Conservation (phyloP, 2,329 filamentous ascomycete genomes). For the Penicillium brasilianum region DNA sequence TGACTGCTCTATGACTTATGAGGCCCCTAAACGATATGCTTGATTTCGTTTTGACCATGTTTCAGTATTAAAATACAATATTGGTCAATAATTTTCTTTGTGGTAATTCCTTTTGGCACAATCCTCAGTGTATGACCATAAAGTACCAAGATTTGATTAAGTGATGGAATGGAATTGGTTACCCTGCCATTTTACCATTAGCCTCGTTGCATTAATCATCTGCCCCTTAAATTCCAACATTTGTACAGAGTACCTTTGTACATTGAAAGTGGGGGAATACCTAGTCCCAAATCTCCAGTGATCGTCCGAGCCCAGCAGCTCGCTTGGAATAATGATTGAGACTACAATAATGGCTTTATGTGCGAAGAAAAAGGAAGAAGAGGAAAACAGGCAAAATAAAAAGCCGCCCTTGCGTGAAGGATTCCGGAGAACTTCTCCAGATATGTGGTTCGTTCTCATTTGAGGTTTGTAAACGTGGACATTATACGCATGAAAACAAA, state of each 20-base stretch:
- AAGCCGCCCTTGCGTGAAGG: constrained; percentile 13
- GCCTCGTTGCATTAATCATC: background rate
- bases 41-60: background rate
- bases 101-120: background rate
- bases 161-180: too few species aligned
- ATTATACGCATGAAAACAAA: constrained; percentile 13
- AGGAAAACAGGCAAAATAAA: background rate
- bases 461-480: constrained; percentile 22
- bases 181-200: background rate
- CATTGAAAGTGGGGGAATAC: background rate
- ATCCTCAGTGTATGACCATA: background rate
- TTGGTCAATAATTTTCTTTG: background rate
- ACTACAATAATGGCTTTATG: background rate
- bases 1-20: too few species aligned
- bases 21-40: too few species aligned
- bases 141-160: background rate
- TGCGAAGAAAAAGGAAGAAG: background rate
- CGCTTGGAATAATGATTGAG: constrained; percentile 6
- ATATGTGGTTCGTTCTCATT: background rate
- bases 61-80: background rate
- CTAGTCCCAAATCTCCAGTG: constrained; percentile 7
- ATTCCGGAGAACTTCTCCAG: background rate
- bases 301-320: constrained; percentile 10
- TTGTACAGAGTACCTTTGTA: background rate
- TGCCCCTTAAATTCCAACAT: background rate